These are phyloP conservation scores for Lactarius deliciosus DNA, from an alignment of 768 basidiomycete species.

Conservation along the genomic window DNA sequence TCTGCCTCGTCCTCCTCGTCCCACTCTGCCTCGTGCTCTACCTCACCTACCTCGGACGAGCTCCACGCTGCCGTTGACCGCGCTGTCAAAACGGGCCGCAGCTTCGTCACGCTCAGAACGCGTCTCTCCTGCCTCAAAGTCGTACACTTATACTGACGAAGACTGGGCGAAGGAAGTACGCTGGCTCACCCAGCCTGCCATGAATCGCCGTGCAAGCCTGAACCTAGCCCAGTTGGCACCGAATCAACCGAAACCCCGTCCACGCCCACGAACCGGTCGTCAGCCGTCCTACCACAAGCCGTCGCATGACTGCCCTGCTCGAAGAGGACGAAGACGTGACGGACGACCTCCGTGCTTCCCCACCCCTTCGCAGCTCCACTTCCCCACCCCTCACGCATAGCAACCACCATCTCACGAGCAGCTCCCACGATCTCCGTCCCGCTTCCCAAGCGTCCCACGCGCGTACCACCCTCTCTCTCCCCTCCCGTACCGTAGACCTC, in stretches of 20 bases:
- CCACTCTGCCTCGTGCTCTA: slow-evolving; percentile 22
- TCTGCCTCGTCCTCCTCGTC: slow-evolving; percentile 24
- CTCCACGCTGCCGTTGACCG: slow-evolving; percentile 9
- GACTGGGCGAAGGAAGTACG: slow-evolving; percentile 70
- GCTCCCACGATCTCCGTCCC: slow-evolving; percentile 14
- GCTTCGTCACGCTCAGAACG: slow-evolving; percentile 10
- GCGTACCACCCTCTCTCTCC: slow-evolving; percentile 14
- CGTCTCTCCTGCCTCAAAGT: slow-evolving; percentile 21
- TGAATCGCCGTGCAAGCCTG: slow-evolving; percentile 23
- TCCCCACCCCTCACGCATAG: slow-evolving; percentile 14
- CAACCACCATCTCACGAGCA: slow-evolving; percentile 9
- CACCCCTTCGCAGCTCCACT: slow-evolving; percentile 30
- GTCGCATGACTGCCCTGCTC: slow-evolving; percentile 41
- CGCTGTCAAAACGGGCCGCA: slow-evolving; percentile 7
- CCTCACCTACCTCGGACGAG: slow-evolving; percentile 30
- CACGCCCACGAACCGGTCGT: slow-evolving; percentile 29
- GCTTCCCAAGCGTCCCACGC: slow-evolving; percentile 20
- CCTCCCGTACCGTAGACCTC: slow-evolving; percentile 33
- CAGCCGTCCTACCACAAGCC: slow-evolving; percentile 30
- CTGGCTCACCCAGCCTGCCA: slow-evolving; percentile 48
- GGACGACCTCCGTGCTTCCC: slow-evolving; percentile 23
- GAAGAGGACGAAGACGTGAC: slow-evolving; percentile 42
- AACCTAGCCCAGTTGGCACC: slow-evolving; percentile 4
- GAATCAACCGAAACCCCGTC: slow-evolving; percentile 20
- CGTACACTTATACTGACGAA: slow-evolving; percentile 48